phyloP scores from a whole-genome alignment of 306 rosid species.

The Astragalus glycyphyllos region DNA sequence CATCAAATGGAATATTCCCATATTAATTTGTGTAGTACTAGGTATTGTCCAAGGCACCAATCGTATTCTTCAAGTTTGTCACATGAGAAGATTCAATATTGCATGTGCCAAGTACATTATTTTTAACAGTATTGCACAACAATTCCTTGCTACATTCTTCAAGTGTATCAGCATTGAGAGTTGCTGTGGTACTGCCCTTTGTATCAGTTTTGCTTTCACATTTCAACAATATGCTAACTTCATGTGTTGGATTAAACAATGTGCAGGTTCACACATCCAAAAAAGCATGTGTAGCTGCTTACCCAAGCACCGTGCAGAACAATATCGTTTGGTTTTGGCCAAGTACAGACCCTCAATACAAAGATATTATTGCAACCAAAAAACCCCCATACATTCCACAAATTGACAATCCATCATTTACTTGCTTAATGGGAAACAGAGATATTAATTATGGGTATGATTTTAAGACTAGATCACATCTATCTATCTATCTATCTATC shows the following conservation, averaged over 20 bases:
- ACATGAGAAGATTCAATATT: too few relatives aligned
- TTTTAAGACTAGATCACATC: conserved; percentile 36
- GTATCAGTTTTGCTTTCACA: too few relatives aligned
- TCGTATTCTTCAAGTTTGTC: too few relatives aligned
- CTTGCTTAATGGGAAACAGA: conserved; percentile 66
- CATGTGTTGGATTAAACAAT: background rate
- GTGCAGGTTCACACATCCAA: conserved; percentile 76
- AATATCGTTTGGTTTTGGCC: conserved; percentile 95
- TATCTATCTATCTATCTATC: too few relatives aligned
- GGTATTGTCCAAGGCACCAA: too few relatives aligned
- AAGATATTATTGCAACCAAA: conserved; percentile 64
- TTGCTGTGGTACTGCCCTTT: too few relatives aligned
- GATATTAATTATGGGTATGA: conserved; percentile 83
- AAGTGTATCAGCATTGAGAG: too few relatives aligned
- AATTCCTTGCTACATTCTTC: too few relatives aligned
- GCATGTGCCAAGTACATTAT: too few relatives aligned
- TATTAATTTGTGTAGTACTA: too few relatives aligned
- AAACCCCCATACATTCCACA: conserved; percentile 75
- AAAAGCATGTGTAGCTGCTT: conserved; percentile 81
- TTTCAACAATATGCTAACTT: conserved; percentile 15
- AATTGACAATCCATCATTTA: conserved; percentile 73
- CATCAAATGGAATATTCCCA: too few relatives aligned
- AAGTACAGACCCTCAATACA: conserved; percentile 73
- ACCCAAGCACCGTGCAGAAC: conserved; percentile 80
- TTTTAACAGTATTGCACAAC: too few relatives aligned